A percentile compares a stretch with the other conserved stretches of the same genome.
These are phyloP conservation scores for Chenopodium quinoa DNA, from an alignment of 148 eudicot species.

Conservation along the genomic window DNA sequence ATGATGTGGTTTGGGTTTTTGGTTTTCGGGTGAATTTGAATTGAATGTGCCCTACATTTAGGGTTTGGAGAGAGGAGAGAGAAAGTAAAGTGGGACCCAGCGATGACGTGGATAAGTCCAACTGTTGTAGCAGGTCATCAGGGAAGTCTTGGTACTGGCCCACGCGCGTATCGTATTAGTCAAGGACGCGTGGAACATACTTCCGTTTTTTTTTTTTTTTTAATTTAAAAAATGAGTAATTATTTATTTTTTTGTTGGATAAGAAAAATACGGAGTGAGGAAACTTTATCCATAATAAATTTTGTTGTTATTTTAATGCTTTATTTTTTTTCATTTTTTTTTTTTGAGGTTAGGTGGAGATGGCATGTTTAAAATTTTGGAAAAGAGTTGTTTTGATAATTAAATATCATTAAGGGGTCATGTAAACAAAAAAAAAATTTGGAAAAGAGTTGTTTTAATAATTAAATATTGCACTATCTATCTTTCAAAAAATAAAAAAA, in stretches of 20 bases:
- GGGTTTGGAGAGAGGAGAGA: conserved; percentile 28
- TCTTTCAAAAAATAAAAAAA: too few species aligned
- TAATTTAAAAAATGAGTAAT: not conserved
- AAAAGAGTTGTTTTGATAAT: not conserved
- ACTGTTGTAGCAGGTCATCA: conserved; percentile 8
- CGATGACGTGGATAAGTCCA: conserved; percentile 25
- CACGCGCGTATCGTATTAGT: conserved; percentile 16
- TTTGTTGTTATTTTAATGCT: not conserved
- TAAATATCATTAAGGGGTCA: too few species aligned
- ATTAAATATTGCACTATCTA: too few species aligned
- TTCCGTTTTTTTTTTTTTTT: not conserved
- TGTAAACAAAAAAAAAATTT: too few species aligned
- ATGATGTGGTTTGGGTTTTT: conserved; percentile 15
- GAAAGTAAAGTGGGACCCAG: not conserved
- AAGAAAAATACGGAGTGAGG: not conserved
- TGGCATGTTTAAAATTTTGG: not conserved
- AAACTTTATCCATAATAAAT: not conserved
- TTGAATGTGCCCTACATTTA: conserved; percentile 26
- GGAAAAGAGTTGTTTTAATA: too few species aligned
- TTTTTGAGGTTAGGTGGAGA: not conserved
- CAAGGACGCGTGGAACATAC: conserved; percentile 15
- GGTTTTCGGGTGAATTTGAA: conserved; percentile 24
- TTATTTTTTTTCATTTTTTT: not conserved
- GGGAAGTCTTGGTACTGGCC: not conserved
- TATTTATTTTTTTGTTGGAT: not conserved